A percentile compares a stretch with the other conserved stretches of the same genome.
Conservation (phyloP, 2,329 filamentous ascomycete genomes). For the Alternaria ethzedia region DNA sequence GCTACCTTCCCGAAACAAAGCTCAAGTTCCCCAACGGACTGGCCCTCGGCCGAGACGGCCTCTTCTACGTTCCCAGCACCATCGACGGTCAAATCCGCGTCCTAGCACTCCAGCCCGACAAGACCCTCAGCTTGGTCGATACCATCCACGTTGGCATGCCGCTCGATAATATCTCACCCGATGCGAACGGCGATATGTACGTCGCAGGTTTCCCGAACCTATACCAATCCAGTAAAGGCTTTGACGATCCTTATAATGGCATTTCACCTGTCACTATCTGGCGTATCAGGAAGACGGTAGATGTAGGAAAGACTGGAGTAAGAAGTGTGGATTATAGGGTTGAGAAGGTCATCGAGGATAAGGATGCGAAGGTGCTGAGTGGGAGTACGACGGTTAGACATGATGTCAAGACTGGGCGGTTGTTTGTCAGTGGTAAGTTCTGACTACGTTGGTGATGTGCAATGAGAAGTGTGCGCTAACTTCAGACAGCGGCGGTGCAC, state of each 20-base stretch:
- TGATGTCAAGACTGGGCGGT: conserved; percentile 32
- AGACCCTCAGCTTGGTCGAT: conserved; percentile 27
- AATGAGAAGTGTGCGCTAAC: conserved; percentile 9
- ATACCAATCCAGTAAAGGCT: conserved; percentile 7
- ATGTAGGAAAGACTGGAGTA: background rate
- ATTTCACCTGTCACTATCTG: conserved; percentile 27
- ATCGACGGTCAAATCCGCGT: conserved; percentile 34
- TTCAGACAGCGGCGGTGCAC: conserved; percentile 3
- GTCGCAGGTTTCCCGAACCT: conserved; percentile 29
- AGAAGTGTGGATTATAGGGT: conserved; percentile 23
- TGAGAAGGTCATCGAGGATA: conserved; percentile 38
- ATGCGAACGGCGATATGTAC: conserved; percentile 35
- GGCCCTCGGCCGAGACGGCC: conserved; percentile 25
- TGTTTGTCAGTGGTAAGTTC: conserved; percentile 34
- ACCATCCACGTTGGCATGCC: conserved; percentile 34
- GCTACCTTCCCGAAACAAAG: conserved; percentile 18
- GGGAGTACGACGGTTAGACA: conserved; percentile 34
- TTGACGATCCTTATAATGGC: conserved; percentile 22
- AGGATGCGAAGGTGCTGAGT: conserved; percentile 24
- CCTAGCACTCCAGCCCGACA: conserved; percentile 21
- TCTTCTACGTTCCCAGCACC: conserved; percentile 37
- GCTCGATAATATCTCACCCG: conserved; percentile 35
- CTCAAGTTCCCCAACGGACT: conserved; percentile 43
- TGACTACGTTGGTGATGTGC: too few species aligned
- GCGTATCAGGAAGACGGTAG: conserved; percentile 24